Percentiles rank a stretch among this genome's conserved stretches.
These are phyloP conservation scores for Coemansia sp. DNA, from an alignment of 192 early-diverging fungal genomes.

Conservation along the genomic window DNA sequence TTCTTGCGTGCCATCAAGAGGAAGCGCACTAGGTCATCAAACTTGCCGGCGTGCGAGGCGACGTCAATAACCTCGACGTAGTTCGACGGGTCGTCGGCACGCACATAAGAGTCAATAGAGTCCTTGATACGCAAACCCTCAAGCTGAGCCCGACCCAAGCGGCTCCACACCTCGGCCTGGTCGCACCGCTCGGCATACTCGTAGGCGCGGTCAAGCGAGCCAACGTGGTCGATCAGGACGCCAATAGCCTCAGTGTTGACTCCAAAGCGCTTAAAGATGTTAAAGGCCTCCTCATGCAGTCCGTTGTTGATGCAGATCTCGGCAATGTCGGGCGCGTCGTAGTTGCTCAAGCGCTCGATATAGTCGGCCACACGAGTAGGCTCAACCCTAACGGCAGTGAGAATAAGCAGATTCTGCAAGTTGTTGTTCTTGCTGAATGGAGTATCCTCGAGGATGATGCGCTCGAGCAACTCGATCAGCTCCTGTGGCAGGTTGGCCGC, in stretches of 20 bases:
- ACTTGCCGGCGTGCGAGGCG: constrained; percentile 83
- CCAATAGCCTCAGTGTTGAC: constrained; percentile 87
- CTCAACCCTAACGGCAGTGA: constrained; percentile 97
- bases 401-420: constrained; percentile 96
- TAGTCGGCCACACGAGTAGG: constrained; percentile 93
- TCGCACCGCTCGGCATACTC: constrained; percentile 96
- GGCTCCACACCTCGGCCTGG: constrained; percentile 92
- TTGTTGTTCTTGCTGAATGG: constrained; percentile 95
- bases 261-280: constrained; percentile 94
- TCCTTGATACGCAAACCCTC: constrained; percentile 90
- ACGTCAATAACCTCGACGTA: constrained; percentile 86
- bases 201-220: constrained; percentile 91
- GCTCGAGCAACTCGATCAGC: constrained; percentile 96
- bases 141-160: constrained; percentile 93
- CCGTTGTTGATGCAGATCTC: constrained; percentile 89
- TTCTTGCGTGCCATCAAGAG: constrained; percentile 95
- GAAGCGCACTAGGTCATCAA: constrained; percentile 93
- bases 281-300: constrained; percentile 95
- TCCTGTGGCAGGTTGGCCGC: constrained; percentile 93
- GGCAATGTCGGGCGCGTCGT: constrained; percentile 97
- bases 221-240: constrained; percentile 92
- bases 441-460: constrained; percentile 91
- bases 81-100: constrained; percentile 90
- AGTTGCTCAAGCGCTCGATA: constrained; percentile 93
- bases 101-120: constrained; percentile 96